Conservation (phyloP, 352 stramenopile genomes). For the Globisporangium takayamanum region DNA sequence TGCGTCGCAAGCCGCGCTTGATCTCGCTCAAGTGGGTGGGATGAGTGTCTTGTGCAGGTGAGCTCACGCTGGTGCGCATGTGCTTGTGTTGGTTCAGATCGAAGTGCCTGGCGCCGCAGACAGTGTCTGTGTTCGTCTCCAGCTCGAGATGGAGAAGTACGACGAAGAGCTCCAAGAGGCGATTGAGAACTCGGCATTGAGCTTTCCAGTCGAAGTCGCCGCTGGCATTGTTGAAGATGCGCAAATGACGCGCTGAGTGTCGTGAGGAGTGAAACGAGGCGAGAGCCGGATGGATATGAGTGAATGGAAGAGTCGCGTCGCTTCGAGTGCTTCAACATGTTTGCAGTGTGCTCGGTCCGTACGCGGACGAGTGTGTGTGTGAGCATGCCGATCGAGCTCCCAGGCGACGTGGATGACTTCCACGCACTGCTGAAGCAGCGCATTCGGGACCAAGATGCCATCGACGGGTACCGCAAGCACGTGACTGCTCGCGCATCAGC, state of each 20-base stretch:
- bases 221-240: constrained; percentile 14
- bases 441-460: constrained; percentile 47
- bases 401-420: constrained; percentile 35
- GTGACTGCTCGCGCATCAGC: background rate
- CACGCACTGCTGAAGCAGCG: constrained; percentile 42
- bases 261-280: background rate
- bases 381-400: constrained; percentile 32
- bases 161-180: constrained; percentile 54
- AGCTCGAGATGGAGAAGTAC: constrained; percentile 59
- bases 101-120: background rate
- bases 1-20: constrained; percentile 12
- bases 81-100: constrained; percentile 16
- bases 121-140: constrained; percentile 32
- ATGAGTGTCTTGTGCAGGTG: no score
- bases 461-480: constrained; percentile 28
- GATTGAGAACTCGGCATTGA: constrained; percentile 49
- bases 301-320: no score
- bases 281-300: background rate
- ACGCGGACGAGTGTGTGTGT: background rate
- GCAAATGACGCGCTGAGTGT: background rate
- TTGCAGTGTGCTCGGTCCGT: background rate
- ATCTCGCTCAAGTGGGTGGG: no score
- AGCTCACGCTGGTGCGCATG: background rate
- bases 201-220: constrained; percentile 42
- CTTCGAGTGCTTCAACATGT: background rate